Evolutionary conservation across 1,284 basidiomycete genomes (phyloP), one percentile per base, ranked within the genome.

Genomic region (Melanopsichium pennsylvanicum): DNA sequence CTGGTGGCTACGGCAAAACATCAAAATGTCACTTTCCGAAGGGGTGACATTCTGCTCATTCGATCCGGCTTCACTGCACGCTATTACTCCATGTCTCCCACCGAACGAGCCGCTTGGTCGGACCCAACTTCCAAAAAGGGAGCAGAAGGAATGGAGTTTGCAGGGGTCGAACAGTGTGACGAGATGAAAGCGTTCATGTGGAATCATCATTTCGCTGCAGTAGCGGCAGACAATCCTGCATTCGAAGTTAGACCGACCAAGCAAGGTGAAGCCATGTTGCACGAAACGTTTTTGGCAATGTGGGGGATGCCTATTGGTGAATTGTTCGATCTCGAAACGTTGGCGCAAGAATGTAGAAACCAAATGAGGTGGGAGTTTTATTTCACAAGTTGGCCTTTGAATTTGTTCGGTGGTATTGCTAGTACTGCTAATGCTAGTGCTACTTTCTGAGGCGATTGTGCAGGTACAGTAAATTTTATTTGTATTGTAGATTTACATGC

Each of bases 121-220:
- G 81, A 60, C 22, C 55, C 58, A 1, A 5, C 26, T 12, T 26
- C 36, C 6, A 31, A 36, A 10, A 23, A 52, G 21, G 56, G 57
- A 11, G 29, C 39, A 9, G 50, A 41, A 23, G 57, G 57, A 3
- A 50, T 70, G 49, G 31, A 32, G 2, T 70, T 73, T 31, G 74
- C 74, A 31, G 75, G 75, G 19, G 54, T 77, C 9, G 72, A 76
- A 38, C 74, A 75, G 49, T 39, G 62, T 32, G 79, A 55, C 32
- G 78, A 80, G 9, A 66, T 81, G 41, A 51, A 51, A 44, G 64
- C 55, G 22, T 69, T 49, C 75, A 75, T 62, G 55, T 89, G 89
- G 89, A 84, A 90, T 81, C 88, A 89, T 73, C 89, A 90, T 76
- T 89, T 90, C 76, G 87, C 88, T 1, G 88, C 89, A 4, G 78